phyloP scores from a whole-genome alignment of 345 rosid genomes.

The Murraya paniculata region DNA sequence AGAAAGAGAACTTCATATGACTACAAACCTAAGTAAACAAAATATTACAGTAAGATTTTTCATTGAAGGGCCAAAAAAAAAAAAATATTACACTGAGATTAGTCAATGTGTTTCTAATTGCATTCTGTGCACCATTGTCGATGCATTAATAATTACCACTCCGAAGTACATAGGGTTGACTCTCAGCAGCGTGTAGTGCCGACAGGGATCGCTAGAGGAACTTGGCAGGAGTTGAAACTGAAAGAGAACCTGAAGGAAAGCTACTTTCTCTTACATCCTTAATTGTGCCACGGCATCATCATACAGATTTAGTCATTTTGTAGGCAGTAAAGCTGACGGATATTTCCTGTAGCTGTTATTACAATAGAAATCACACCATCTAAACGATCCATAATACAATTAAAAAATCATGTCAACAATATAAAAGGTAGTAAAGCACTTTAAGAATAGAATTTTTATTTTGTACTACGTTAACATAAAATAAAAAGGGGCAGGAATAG shows the following conservation, averaged over 20 bases:
- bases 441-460: background rate
- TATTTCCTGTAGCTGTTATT: slow-evolving; percentile 84
- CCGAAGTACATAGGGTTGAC: slow-evolving; percentile 12
- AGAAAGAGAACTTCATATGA: slow-evolving; percentile 26
- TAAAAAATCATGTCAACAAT: background rate
- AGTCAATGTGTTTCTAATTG: slow-evolving; percentile 24
- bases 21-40: slow-evolving; percentile 24
- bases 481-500: background rate
- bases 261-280: slow-evolving; percentile 22
- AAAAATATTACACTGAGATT: slow-evolving; percentile 17
- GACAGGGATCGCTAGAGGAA: slow-evolving; percentile 11
- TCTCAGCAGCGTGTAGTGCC: slow-evolving; percentile 22
- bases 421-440: background rate
- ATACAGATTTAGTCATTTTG: slow-evolving; percentile 63
- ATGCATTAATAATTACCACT: slow-evolving; percentile 18
- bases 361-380: background rate
- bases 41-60: slow-evolving; percentile 28
- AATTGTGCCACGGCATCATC: slow-evolving; percentile 4
- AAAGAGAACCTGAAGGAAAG: slow-evolving; percentile 18
- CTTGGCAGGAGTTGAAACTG: slow-evolving; percentile 16
- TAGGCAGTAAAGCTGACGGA: slow-evolving; percentile 97
- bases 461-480: background rate
- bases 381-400: background rate
- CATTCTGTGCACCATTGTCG: slow-evolving; percentile 23
- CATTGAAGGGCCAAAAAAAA: background rate